phyloP scores from a whole-genome alignment of 2,329 filamentous ascomycete species.

The Hypomyces rosellus region DNA sequence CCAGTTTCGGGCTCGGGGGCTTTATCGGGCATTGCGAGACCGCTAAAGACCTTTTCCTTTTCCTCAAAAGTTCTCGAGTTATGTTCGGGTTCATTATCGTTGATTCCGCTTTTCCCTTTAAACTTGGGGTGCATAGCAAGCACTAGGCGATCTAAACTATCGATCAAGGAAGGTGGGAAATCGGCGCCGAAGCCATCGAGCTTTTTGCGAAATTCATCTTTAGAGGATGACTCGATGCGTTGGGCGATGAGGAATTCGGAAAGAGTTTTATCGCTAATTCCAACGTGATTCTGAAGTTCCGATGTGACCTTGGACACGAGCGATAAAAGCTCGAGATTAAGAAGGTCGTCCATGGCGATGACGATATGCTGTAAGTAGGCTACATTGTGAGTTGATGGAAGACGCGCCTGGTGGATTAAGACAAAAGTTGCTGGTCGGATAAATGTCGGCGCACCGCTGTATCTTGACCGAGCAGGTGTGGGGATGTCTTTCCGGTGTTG shows the following conservation, averaged over 20 bases:
- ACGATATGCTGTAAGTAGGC: constrained; percentile 13
- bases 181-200: constrained; percentile 72
- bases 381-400: not conserved
- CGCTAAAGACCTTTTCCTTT: constrained; percentile 85
- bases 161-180: constrained; percentile 78
- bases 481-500: no score
- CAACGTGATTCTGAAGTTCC: constrained; percentile 89
- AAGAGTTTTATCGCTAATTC: constrained; percentile 86
- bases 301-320: constrained; percentile 92
- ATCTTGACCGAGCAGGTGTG: no score
- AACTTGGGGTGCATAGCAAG: constrained; percentile 86
- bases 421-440: no score
- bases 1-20: constrained; percentile 36
- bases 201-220: constrained; percentile 68
- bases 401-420: constrained; percentile 5
- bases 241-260: constrained; percentile 95
- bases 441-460: no score
- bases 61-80: constrained; percentile 49
- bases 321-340: constrained; percentile 85
- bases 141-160: constrained; percentile 86
- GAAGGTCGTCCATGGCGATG: constrained; percentile 83
- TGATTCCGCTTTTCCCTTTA: constrained; percentile 49
- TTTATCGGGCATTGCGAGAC: constrained; percentile 79
- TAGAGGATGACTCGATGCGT: constrained; percentile 65
- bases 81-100: constrained; percentile 35